A percentile compares a stretch with the other conserved stretches of the same genome.
phyloP scores from a whole-genome alignment of 1,284 basidiomycete genomes.

The Anthracocystis setariae region DNA sequence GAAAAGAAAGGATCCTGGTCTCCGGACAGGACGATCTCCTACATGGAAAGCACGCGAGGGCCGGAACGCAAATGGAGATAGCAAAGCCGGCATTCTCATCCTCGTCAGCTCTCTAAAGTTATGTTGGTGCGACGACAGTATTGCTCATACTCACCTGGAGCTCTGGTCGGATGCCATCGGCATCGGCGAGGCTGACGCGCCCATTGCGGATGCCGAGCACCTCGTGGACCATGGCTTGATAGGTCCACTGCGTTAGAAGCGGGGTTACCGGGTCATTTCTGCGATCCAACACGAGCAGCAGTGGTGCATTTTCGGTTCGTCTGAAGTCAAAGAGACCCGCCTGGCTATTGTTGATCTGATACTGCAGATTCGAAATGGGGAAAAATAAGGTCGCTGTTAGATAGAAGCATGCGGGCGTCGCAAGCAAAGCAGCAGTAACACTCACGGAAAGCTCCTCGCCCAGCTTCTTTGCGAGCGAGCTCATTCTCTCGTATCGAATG shows the following conservation, averaged over 20 bases:
- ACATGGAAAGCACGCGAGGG: constrained; percentile 2
- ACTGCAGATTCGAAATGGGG: constrained; percentile 19
- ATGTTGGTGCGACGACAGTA: no score
- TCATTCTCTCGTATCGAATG: constrained; percentile 95
- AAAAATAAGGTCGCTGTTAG: background rate
- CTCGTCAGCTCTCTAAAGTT: no score
- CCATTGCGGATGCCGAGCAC: constrained; percentile 93
- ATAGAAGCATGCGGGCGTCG: background rate
- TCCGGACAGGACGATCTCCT: constrained; percentile 94
- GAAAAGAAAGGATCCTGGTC: constrained; percentile 95
- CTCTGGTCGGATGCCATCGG: constrained; percentile 88
- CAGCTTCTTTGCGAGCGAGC: constrained; percentile 86
- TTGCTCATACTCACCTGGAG: constrained; percentile 73
- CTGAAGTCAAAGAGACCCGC: constrained; percentile 71
- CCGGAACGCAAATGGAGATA: background rate
- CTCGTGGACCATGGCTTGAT: constrained; percentile 99
- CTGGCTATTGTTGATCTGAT: constrained; percentile 68
- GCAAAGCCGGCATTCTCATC: background rate
- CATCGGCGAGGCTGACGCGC: constrained; percentile 82
- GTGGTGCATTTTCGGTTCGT: constrained; percentile 71
- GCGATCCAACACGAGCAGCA: constrained; percentile 78
- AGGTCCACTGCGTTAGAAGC: constrained; percentile 97
- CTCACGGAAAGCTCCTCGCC: constrained; percentile 84
- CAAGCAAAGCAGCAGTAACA: constrained; percentile 4
- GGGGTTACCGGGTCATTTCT: constrained; percentile 98